Evolutionary conservation across 441 rosid genomes (phyloP), one percentile per base, ranked within the genome.

Genomic region (Brassica balearica): DNA sequence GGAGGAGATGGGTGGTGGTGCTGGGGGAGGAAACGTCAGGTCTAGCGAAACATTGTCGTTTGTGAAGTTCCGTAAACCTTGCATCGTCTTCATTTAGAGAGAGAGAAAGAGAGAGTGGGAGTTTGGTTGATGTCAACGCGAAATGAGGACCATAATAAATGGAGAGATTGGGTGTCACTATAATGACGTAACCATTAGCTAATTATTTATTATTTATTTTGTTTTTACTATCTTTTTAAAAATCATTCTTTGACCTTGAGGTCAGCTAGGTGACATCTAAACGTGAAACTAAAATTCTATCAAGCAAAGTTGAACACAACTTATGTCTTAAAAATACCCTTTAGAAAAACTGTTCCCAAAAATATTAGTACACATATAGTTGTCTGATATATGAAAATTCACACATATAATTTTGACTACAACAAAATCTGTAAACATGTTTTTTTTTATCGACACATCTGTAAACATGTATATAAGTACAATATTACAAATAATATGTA

Each of bases 11-110:
- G 79, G 62, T 71, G 81, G 55, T 43, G 76, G 23, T 53, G 82
- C 9, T 68, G 79, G 25, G 11, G 80, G 65, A 70, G 56, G 36
- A 61, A 75, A 17, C 56, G 81, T 79, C 27, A 87, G 92, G 81
- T 89, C 91, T 25, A 90, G 85, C 1, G 77, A 34, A 23, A 75
- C 70, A 65, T 20, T 7, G 61, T 75, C 83, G 73, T 80, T 80
- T 60, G 76, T 65, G 22, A 51, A 63, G 60, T 65, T 75, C 8
- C 76, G 41, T 74, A 75, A 60, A 10, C 80, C 73, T 71, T 63
- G 76, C 83, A 80, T 80, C 71, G 83, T 55, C 22, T 55, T 55
- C 59, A 15, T 55, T 7, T 11, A 5, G 34, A 29, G 34, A 29
- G 34, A 29, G 7, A 29, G 27, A 25, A 25, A 25, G 27, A 25